phyloP scores from a whole-genome alignment of 495 filamentous ascomycete species.

The Neurospora sp. region DNA sequence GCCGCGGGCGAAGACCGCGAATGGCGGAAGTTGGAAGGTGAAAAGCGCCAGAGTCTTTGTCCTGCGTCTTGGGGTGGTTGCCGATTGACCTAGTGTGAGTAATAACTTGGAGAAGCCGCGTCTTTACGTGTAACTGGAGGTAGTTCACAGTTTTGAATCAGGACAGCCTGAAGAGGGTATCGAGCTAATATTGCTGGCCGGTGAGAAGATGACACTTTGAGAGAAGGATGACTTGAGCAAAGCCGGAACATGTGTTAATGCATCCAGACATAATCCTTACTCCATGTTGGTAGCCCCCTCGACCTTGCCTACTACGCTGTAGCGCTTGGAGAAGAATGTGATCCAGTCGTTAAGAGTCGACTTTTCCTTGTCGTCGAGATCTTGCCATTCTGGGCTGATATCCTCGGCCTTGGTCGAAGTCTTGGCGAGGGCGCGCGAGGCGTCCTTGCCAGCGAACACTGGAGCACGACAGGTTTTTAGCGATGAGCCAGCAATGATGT shows the following conservation, averaged over 20 bases:
- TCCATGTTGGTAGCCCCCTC: conserved; percentile 44
- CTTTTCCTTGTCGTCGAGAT: conserved; percentile 82
- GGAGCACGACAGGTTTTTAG: not conserved
- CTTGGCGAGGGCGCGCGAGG: conserved; percentile 76
- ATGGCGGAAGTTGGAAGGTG: no score
- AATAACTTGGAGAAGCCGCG: not conserved
- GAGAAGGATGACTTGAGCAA: not conserved
- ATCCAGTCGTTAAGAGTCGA: conserved; percentile 79
- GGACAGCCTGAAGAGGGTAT: not conserved
- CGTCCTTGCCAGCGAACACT: conserved; percentile 96
- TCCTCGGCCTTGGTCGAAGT: conserved; percentile 83
- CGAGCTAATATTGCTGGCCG: not conserved
- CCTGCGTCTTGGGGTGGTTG: not conserved
- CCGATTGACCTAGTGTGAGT: not conserved
- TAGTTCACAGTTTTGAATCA: not conserved
- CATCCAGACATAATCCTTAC: conserved; percentile 1
- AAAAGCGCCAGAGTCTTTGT: not conserved
- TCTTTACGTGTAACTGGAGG: not conserved
- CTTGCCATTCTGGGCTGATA: conserved; percentile 72
- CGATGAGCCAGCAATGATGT: not conserved
- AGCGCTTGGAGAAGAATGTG: conserved; percentile 91
- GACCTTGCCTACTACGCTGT: conserved; percentile 83
- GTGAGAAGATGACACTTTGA: not conserved
- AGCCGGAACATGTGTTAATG: not conserved
- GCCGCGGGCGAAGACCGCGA: no score